These are phyloP conservation scores for Saccharomyces eubayanus DNA, from an alignment of 805 yeast genomes.

Conservation along the genomic window DNA sequence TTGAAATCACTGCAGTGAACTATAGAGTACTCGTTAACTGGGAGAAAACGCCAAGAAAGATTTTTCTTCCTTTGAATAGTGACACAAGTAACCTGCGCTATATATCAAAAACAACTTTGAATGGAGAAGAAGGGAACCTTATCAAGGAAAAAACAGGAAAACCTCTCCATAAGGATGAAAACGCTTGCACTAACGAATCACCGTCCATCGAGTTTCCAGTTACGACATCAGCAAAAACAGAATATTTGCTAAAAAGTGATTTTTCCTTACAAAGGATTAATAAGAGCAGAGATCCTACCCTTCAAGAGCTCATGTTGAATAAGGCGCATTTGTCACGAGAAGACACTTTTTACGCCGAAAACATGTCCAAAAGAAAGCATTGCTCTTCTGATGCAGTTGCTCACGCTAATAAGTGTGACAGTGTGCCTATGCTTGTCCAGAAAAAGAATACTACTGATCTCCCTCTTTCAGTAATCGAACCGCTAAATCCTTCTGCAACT, in stretches of 20 bases:
- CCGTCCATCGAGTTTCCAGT: not conserved
- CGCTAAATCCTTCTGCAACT: not conserved
- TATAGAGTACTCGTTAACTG: not conserved
- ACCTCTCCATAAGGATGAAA: not conserved
- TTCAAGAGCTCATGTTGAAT: not conserved
- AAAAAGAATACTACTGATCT: not conserved
- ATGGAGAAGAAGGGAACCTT: not conserved
- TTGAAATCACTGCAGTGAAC: not conserved
- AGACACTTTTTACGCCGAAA: not conserved
- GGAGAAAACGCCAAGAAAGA: not conserved
- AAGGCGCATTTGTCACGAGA: not conserved
- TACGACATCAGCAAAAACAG: not conserved
- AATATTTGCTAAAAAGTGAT: not conserved
- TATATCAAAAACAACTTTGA: not conserved
- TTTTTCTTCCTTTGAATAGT: not conserved
- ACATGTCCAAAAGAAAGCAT: not conserved
- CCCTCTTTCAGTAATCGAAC: not conserved
- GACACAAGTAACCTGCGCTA: not conserved
- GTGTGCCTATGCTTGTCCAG: not conserved
- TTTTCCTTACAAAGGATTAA: not conserved
- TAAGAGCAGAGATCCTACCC: not conserved
- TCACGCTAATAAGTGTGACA: not conserved
- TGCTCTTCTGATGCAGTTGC: not conserved
- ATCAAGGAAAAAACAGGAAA: not conserved
- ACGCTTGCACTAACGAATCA: not conserved